Evolutionary conservation across 2,329 filamentous ascomycete genomes (phyloP), one percentile per base, ranked within the genome.

Genomic region (Curvularia sp.): DNA sequence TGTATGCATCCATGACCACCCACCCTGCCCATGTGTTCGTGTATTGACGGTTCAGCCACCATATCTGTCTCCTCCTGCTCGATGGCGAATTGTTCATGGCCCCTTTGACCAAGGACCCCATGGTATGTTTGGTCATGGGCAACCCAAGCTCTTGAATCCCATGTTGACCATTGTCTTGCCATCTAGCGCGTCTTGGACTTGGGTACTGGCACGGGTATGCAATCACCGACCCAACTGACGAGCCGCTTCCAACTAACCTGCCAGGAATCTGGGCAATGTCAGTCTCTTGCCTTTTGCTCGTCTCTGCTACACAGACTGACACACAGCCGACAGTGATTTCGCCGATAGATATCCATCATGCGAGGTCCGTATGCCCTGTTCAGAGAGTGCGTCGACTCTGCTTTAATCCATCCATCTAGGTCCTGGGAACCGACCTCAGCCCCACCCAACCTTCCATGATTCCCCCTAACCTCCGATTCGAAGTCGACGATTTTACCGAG

Each of bases 181-280:
- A 1, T 60, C 28, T 28, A 69, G 66, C 70, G 71, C 18, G 74
- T 80, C 13, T 63, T 81, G 30, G 79, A 81, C 53, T 60, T 80
- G 8, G 78, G 78, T 5, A 80, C 77, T 10, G 79, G 79, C 13
- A 81, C 68, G 2, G 68, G 68, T 62, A 67, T 42, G 57, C 41
- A 52, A 44, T n/a, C 39, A 28, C 22, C 26, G 44, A 30, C 35
- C 20, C 30, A 48, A 41, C 20, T 46, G 35, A 50, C 24, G 13
- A 18, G 33, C 31, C 30, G 24, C 41, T 49, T 39, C n/a, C 50
- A 42, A 54, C 63, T 65, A 43, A 65, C 61, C 28, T 49, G 38
- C 26, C 75, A 44, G 78, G 78, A 1, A 76, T 78, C 24, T 80
- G 77, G 77, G 77, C 78, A 6, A 74, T 80, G 69, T 72, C 38